Percentiles rank a stretch among this genome's conserved stretches.
phyloP scores from a whole-genome alignment of 345 rosid genomes.

The Syzygium oleosum region DNA sequence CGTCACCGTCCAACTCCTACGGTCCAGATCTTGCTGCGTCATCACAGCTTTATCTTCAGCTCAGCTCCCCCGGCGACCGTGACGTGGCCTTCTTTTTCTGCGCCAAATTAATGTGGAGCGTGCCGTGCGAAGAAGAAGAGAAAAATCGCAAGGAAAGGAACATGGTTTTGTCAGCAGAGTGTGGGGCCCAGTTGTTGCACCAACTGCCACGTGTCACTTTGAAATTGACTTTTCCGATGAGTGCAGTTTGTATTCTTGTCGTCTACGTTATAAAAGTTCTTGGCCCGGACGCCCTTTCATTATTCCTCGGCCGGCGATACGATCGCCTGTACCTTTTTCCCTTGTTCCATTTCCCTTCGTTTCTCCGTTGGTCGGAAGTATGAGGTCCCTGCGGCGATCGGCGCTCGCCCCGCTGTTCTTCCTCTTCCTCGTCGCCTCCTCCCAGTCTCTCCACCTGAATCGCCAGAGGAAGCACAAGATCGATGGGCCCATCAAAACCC shows the following conservation, averaged over 20 bases:
- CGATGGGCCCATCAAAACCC: conserved; percentile 89
- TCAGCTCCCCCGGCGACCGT: background rate
- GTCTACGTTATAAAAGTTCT: background rate
- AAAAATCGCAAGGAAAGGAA: background rate
- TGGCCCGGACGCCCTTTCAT: background rate
- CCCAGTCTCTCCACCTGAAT: conserved; percentile 34
- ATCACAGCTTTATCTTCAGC: background rate
- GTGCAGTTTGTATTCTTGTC: background rate
- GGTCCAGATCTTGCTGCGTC: background rate
- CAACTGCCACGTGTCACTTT: background rate
- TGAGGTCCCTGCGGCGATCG: conserved; percentile 32
- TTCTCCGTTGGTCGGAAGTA: background rate
- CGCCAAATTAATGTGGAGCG: background rate
- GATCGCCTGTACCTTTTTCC: background rate
- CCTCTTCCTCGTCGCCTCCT: conserved; percentile 42
- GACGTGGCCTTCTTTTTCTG: background rate
- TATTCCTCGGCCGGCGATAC: background rate
- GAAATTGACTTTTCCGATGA: background rate
- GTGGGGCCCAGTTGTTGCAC: background rate
- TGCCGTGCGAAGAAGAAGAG: background rate
- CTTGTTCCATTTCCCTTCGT: background rate
- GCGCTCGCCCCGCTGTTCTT: conserved; percentile 18
- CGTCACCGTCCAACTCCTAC: background rate
- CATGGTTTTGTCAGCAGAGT: background rate
- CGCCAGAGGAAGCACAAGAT: conserved; percentile 28